phyloP scores from a whole-genome alignment of 805 yeast species.

The Yamadazyma phyllophila region DNA sequence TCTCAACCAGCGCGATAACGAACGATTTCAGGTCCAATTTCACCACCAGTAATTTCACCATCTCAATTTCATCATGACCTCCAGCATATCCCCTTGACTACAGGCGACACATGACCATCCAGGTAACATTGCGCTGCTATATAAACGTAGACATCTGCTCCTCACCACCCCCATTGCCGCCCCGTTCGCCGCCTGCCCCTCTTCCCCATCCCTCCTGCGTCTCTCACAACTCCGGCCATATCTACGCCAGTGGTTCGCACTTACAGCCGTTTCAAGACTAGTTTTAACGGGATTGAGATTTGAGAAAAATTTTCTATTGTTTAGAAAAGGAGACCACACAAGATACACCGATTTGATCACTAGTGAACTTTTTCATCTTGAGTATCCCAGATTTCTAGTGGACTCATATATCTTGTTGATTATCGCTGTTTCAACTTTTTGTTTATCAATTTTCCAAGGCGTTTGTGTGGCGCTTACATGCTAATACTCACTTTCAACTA shows the following conservation, averaged over 20 bases:
- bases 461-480: neutral
- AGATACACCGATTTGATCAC: neutral
- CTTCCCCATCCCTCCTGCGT: neutral
- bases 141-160: neutral
- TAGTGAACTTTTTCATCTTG: too few species aligned
- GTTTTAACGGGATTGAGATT: constrained; percentile 1
- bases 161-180: neutral
- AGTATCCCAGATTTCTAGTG: too few species aligned
- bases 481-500: constrained; percentile 1
- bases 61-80: neutral
- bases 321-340: constrained; percentile 8
- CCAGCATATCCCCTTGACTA: neutral
- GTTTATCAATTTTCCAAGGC: neutral
- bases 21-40: neutral
- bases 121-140: neutral
- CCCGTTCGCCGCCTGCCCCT: neutral
- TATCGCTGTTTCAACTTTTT: too few species aligned
- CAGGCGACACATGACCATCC: neutral
- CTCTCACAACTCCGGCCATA: neutral
- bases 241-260: neutral
- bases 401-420: too few species aligned
- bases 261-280: constrained; percentile 2
- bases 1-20: too few species aligned
- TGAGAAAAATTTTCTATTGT: constrained; percentile 8
- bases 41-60: neutral